A percentile compares a stretch with the other conserved stretches of the same genome.
Conservation (phyloP, 139 green algal species). For the Microglena sp. region DNA sequence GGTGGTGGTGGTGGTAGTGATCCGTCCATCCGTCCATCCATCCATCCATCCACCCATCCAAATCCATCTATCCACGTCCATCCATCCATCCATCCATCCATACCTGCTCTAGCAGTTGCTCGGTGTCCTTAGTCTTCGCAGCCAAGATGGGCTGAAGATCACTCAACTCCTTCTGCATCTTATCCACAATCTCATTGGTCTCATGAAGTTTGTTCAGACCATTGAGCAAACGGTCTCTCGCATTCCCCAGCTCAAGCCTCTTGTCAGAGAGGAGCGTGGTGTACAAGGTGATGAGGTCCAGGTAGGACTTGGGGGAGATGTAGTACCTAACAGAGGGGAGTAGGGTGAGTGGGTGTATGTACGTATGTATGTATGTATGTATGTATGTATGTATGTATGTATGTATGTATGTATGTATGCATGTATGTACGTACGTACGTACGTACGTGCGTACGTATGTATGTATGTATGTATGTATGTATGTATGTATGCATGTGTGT, state of each 20-base stretch:
- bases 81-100: no score
- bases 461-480: no score
- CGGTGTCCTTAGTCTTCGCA: slow-evolving; percentile 56
- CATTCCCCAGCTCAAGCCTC: slow-evolving; percentile 32
- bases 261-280: slow-evolving; percentile 34
- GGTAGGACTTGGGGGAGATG: slow-evolving; percentile 72
- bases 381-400: not conserved
- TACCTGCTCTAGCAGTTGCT: slow-evolving; percentile 48
- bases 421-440: not conserved
- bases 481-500: no score
- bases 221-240: slow-evolving; percentile 56
- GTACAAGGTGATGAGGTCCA: slow-evolving; percentile 79
- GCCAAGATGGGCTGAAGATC: slow-evolving; percentile 64
- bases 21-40: not conserved
- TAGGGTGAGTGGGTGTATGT: no score
- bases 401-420: slow-evolving; percentile 1
- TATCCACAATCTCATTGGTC: slow-evolving; percentile 66
- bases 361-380: not conserved
- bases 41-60: no score
- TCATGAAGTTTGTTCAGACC: slow-evolving; percentile 69
- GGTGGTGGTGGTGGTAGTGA: not conserved
- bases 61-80: no score
- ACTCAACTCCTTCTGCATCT: slow-evolving; percentile 59
- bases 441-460: no score
- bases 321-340: no score